Base-by-base conservation (phyloP, 805 yeast species). In the Tetrapisispora nanseiensis region DNA sequence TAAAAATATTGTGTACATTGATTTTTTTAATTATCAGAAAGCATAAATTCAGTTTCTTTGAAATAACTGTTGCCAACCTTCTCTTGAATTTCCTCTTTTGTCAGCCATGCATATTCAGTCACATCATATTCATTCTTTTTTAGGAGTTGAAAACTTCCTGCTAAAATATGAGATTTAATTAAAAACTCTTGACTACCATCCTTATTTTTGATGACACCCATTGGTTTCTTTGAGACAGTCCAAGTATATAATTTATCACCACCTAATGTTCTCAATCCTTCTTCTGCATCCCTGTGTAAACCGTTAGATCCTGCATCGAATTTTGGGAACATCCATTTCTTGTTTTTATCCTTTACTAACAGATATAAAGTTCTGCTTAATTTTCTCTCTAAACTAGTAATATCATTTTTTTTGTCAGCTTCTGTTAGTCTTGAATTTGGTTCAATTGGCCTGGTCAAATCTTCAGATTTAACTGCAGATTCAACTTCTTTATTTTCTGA, bases 161-260 rank as follows among this genome's bases (percentile, higher is more conserved):
- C 83, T 52, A 90, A 66, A 44, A 90, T 86, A 60, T 86, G 95
- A 27, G 94, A 82, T 64, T 86, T 86, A 53, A 92, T 76, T 53
- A 84, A 68, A 57, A 80, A 92, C 53, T 84, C 90, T 10, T 50
- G 58, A 2, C 54, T 21, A 1, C 57, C 51, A 7, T 52, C 45
- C 11, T 47, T 40, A 47, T 67, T 71, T 50, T 75, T 69, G 47
- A 81, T 56, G 1, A 82, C 77, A 34, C 80, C 87, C 33, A 89
- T 81, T 32, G 98, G 97, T 5, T 82, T 82, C 43, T 76, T 77
- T 20, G 97, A 86, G n/a, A 92, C 95, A 18, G 83, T 76, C 85
- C 94, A 90, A 34, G 86, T 82, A 64, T 86, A 83, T 59, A 92
- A 75, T 42, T 71, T 61, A 10, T 70, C 75, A 26, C 95, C 95